These are phyloP conservation scores for Alternaria tenuissima DNA, from an alignment of 2,329 filamentous ascomycete species.

Conservation along the genomic window DNA sequence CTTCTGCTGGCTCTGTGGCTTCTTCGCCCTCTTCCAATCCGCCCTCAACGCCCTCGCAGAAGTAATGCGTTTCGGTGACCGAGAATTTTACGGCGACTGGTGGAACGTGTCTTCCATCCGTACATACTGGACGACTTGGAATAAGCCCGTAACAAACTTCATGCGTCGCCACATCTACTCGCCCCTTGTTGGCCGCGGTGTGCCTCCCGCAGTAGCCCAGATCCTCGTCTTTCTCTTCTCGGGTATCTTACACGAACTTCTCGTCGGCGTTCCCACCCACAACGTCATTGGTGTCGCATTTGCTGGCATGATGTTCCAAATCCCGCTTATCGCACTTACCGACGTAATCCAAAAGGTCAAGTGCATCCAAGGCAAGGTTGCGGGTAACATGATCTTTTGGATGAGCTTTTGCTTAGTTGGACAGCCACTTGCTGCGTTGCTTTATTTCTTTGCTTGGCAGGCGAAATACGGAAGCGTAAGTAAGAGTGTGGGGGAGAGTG, in stretches of 20 bases:
- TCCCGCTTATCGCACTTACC: conserved; percentile 86
- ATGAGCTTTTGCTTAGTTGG: conserved; percentile 94
- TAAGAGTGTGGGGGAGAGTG: conserved; percentile 38
- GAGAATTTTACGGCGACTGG: conserved; percentile 97
- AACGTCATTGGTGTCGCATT: conserved; percentile 94
- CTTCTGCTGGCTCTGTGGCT: conserved; percentile 96
- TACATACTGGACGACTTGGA: conserved; percentile 95
- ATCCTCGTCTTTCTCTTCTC: conserved; percentile 87
- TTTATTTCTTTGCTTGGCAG: conserved; percentile 99
- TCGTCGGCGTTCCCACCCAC: conserved; percentile 94
- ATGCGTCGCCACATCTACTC: conserved; percentile 95
- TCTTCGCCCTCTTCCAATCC: conserved; percentile 96
- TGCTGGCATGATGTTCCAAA: conserved; percentile 89
- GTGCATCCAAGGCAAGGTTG: conserved; percentile 75
- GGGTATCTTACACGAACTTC: conserved; percentile 86
- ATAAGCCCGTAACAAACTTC: conserved; percentile 95
- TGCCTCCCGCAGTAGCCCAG: conserved; percentile 74
- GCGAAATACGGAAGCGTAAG: conserved; percentile 91
- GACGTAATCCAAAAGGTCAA: conserved; percentile 80
- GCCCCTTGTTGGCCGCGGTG: conserved; percentile 85
- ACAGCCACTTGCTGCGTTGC: conserved; percentile 87
- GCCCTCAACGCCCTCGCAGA: conserved; percentile 91
- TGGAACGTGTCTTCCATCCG: conserved; percentile 87
- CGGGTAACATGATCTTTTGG: conserved; percentile 97
- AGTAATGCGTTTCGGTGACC: conserved; percentile 86